Conservation (phyloP, 768 basidiomycete species). For the Calocybe cyanea region DNA sequence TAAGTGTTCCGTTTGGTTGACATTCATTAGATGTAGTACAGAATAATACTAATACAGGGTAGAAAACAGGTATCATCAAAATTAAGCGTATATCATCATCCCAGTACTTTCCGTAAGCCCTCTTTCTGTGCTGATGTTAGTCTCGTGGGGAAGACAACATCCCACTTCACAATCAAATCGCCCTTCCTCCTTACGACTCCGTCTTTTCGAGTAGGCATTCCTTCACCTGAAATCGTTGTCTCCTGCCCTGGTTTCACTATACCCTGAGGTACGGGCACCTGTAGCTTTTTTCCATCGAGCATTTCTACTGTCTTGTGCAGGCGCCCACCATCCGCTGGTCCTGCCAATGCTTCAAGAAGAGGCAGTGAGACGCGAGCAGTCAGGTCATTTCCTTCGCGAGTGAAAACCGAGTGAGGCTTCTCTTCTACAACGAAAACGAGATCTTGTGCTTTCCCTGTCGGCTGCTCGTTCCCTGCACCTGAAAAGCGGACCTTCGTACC, state of each 20-base stretch:
- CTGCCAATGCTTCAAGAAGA: slow-evolving; percentile 80
- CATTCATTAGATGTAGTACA: too few species aligned
- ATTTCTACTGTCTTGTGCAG: slow-evolving; percentile 56
- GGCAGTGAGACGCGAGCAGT: slow-evolving; percentile 56
- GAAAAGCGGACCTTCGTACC: slow-evolving; percentile 94
- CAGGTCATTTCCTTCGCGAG: slow-evolving; percentile 81
- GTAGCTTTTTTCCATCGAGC: slow-evolving; percentile 78
- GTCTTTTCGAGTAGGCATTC: slow-evolving; percentile 89
- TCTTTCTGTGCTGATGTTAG: slow-evolving; percentile 79
- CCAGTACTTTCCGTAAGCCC: slow-evolving; percentile 66
- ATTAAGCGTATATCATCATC: slow-evolving; percentile 21
- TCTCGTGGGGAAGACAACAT: slow-evolving; percentile 78
- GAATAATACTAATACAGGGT: too few species aligned
- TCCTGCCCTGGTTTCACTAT: slow-evolving; percentile 77
- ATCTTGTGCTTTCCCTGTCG: slow-evolving; percentile 69
- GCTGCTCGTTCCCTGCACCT: slow-evolving; percentile 77
- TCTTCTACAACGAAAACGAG: slow-evolving; percentile 98
- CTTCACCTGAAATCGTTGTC: slow-evolving; percentile 69
- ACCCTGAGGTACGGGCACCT: slow-evolving; percentile 60
- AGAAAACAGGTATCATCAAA: too few species aligned
- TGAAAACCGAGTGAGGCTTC: slow-evolving; percentile 78
- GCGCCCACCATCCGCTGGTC: slow-evolving; percentile 29
- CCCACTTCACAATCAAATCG: slow-evolving; percentile 79
- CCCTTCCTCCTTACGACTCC: slow-evolving; percentile 70
- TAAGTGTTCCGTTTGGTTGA: too few species aligned